Conservation (phyloP, 495 filamentous ascomycete genomes). For the Chaetomium tenue region DNA sequence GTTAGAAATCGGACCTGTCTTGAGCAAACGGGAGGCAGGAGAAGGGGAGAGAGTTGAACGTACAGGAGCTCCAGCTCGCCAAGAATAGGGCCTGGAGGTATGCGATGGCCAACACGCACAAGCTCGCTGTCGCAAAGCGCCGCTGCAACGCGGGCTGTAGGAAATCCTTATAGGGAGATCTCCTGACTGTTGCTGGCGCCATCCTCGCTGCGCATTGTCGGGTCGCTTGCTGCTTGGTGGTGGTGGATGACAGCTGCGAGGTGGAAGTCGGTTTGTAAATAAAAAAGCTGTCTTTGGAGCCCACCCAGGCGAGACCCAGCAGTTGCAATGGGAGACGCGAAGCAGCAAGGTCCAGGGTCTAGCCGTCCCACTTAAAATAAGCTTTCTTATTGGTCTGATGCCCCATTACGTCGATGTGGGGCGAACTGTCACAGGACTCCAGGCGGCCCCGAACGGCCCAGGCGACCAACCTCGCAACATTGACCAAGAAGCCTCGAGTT, state of each 20-base stretch:
- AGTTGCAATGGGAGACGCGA: constrained; percentile 13
- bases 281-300: constrained; percentile 19
- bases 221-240: constrained; percentile 3
- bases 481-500: background rate
- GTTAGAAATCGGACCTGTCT: constrained; percentile 12
- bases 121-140: constrained; percentile 73
- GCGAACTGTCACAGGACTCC: background rate
- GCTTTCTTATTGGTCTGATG: constrained; percentile 8
- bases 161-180: constrained; percentile 73
- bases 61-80: constrained; percentile 67
- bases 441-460: background rate
- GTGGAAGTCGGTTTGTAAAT: constrained; percentile 15
- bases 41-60: constrained; percentile 33
- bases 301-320: background rate
- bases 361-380: background rate
- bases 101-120: constrained; percentile 63
- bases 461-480: constrained; percentile 1
- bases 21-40: background rate
- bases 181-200: constrained; percentile 44
- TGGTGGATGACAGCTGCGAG: background rate
- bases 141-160: constrained; percentile 85
- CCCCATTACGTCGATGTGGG: constrained; percentile 15
- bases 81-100: constrained; percentile 73
- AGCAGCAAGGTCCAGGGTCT: background rate
- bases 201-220: constrained; percentile 44